Base-by-base conservation (phyloP, 225 moss, liverwort and hornwort species). In the Sphagnum contortum region DNA sequence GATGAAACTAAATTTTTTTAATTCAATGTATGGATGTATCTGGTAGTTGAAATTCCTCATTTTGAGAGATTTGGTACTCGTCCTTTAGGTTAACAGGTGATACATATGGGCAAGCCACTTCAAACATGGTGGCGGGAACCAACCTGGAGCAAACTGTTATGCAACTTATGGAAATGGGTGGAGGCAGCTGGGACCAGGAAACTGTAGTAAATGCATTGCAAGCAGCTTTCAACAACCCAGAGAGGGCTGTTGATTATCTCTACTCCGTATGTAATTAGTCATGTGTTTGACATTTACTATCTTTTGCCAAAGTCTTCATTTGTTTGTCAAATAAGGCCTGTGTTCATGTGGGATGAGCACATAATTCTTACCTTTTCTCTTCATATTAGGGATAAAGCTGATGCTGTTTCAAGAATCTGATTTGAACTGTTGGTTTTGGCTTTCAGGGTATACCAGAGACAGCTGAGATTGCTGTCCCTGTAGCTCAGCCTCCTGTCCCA, bases 151-250 rank as follows among this genome's bases (percentile, higher is more conserved):
- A 74, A 73, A 94, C 94, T 55, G 74, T 94, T 47, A 89, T 87
- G 70, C 81, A 86, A 45, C 85, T 94, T 45, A 79, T 94, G 57
- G 94, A 94, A 55, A 89, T 94, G 80, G 94, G 94, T 66, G 94
- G 91, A 73, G 94, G 94, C 53, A 91, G 75, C 58, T 95, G 94
- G 94, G 91, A 93, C 69, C 87, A 92, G 57, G 93, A 94, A 7
- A 94, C 84, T 29, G 93, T 94, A 9, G 71, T 84, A 46, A 83
- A 89, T 64, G 94, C 94, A 52, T 73, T 95, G 66, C 86, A 91
- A 56, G 91, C 91, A 65, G 94, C 94, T 45, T 95, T 92, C 75
- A 91, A 95, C 61, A 95, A 91, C 68, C 94, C 94, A 6, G 94
- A 95, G 68, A 75, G 94, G 72, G 94, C 91, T 71, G 91, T 95